Evolutionary conservation across 1,284 basidiomycete genomes (phyloP).

Genomic region (Sanguinoderma infundibulare): DNA sequence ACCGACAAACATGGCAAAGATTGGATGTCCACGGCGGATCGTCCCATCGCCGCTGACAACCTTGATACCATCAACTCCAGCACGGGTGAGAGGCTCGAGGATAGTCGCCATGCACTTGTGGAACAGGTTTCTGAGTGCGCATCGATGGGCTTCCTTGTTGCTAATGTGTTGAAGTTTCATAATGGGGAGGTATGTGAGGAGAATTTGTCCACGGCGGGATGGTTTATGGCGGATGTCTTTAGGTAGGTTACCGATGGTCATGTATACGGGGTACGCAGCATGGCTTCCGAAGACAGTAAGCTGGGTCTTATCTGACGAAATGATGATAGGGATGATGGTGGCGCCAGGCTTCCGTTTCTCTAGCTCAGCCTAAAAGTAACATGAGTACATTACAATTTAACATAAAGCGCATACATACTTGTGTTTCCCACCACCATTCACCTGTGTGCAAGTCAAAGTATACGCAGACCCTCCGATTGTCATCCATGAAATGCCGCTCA

Average conservation of each 20-base stretch:
- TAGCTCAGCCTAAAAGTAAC: conserved; percentile 43
- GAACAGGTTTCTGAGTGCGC: conserved; percentile 38
- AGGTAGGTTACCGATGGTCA: conserved; percentile 42
- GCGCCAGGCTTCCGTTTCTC: conserved; percentile 2
- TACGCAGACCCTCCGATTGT: conserved; percentile 20
- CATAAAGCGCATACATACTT: conserved; percentile 30
- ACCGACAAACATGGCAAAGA: conserved; percentile 46
- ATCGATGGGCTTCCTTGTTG: conserved; percentile 7
- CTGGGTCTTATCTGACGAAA: conserved; percentile 45
- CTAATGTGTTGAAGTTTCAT: conserved; percentile 40
- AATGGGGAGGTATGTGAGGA: conserved; percentile 46
- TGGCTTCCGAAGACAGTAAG: conserved; percentile 41
- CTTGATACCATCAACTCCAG: conserved; percentile 38
- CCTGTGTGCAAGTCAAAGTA: conserved; percentile 35
- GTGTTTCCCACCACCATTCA: conserved; percentile 44
- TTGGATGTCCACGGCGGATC: conserved; percentile 35
- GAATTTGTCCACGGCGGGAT: conserved; percentile 31
- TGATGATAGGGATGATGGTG: conserved; percentile 11
- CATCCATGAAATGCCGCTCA: conserved; percentile 36
- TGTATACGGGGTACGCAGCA: conserved; percentile 42
- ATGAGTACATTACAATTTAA: conserved; percentile 27
- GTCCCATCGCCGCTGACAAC: conserved; percentile 41
- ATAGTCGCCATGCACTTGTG: conserved; percentile 41
- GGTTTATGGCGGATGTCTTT: conserved; percentile 37
- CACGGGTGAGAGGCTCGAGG: conserved; percentile 33